Conservation (phyloP, 768 basidiomycete genomes). For the Dioszegia crocea region DNA sequence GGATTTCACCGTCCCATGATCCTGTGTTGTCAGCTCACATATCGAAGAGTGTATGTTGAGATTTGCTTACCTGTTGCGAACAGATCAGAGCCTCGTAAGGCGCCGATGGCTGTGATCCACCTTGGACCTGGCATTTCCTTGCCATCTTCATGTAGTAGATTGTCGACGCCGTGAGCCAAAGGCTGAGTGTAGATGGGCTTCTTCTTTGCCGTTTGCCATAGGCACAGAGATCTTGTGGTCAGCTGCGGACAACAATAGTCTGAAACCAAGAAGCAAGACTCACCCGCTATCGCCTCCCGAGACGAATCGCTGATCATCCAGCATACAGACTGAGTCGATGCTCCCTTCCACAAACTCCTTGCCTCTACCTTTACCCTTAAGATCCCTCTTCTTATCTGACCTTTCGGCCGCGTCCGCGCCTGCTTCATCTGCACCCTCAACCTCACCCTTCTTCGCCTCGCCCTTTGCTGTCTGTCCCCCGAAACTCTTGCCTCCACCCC, state of each 20-base stretch:
- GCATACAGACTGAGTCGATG: constrained; percentile 86
- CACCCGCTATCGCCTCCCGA: constrained; percentile 96
- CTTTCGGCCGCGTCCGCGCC: constrained; percentile 37
- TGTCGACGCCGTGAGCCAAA: constrained; percentile 73
- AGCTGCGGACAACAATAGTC: no score
- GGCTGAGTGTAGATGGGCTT: constrained; percentile 85
- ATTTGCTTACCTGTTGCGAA: constrained; percentile 74
- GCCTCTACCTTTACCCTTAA: constrained; percentile 50
- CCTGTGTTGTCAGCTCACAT: constrained; percentile 54
- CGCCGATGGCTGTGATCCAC: constrained; percentile 83
- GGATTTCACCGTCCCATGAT: constrained; percentile 86
- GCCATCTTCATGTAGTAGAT: constrained; percentile 5
- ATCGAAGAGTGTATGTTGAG: not conserved
- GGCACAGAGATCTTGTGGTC: constrained; percentile 71
- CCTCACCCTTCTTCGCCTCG: constrained; percentile 46
- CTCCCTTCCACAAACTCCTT: constrained; percentile 76
- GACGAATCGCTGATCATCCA: constrained; percentile 88
- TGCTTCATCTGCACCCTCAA: constrained; percentile 56
- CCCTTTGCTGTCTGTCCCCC: constrained; percentile 64
- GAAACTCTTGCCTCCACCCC: constrained; percentile 80
- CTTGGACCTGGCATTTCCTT: constrained; percentile 75
- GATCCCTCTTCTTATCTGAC: constrained; percentile 4
- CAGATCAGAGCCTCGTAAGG: constrained; percentile 80
- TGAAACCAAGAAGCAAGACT: constrained; percentile 44
- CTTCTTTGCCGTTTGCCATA: constrained; percentile 90